phyloP scores from a whole-genome alignment of 768 basidiomycete genomes.

The Leucogyrophana mollusca region DNA sequence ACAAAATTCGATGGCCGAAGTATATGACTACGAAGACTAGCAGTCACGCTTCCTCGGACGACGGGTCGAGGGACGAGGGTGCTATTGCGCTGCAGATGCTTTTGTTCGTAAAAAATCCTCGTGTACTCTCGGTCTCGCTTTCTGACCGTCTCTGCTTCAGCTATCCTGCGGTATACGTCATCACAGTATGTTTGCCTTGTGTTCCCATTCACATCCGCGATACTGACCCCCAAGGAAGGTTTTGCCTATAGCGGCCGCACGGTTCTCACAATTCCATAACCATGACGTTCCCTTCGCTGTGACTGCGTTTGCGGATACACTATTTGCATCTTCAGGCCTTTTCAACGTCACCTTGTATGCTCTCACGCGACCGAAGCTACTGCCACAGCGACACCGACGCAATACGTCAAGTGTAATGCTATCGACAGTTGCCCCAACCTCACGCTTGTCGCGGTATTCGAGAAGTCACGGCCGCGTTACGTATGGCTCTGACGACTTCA shows the following conservation, averaged over 20 bases:
- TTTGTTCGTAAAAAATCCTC: conserved; percentile 35
- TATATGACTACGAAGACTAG: conserved; percentile 9
- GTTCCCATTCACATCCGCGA: not conserved
- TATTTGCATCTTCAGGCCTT: conserved; percentile 45
- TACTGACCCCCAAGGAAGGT: conserved; percentile 15
- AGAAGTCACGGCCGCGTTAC: not conserved
- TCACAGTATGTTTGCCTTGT: conserved; percentile 23
- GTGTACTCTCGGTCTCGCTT: not conserved
- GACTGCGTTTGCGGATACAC: conserved; percentile 36
- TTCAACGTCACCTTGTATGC: conserved; percentile 41
- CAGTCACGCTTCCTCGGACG: conserved; percentile 12
- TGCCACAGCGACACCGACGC: conserved; percentile 22
- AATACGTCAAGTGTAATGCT: conserved; percentile 1
- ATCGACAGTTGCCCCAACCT: not conserved
- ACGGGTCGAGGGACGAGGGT: conserved; percentile 15
- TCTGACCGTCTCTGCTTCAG: conserved; percentile 21
- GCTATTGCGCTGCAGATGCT: conserved; percentile 43
- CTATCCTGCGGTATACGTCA: conserved; percentile 45
- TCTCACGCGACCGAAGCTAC: conserved; percentile 37
- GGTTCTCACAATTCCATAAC: conserved; percentile 36
- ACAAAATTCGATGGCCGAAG: conserved; percentile 17
- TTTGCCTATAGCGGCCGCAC: conserved; percentile 40
- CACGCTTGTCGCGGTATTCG: not conserved
- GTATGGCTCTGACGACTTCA: not conserved
- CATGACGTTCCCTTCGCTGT: conserved; percentile 31